phyloP scores from a whole-genome alignment of 228 moss, liverwort and hornwort species.

The Sphagnum magellanicum region DNA sequence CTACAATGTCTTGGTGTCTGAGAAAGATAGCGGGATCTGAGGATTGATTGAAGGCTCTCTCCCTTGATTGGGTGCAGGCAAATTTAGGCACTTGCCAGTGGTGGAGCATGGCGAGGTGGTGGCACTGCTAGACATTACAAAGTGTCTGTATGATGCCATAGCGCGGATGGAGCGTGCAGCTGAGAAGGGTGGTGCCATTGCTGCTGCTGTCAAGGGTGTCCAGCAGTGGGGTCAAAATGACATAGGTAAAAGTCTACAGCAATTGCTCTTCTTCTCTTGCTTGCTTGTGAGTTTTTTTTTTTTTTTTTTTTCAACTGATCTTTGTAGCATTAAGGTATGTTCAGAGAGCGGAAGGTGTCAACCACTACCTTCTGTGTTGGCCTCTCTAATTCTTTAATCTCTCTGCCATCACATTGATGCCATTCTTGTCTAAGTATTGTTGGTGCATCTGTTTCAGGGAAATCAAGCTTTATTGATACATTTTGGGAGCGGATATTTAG shows the following conservation, averaged over 20 bases:
- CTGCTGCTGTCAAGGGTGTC: constrained; percentile 96
- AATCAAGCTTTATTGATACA: constrained; percentile 89
- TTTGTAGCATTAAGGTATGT: no score
- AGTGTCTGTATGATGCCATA: constrained; percentile 98
- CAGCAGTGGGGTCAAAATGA: constrained; percentile 92
- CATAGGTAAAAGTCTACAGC: constrained; percentile 21
- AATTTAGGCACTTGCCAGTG: constrained; percentile 99
- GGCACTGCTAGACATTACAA: constrained; percentile 94
- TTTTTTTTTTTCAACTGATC: no score
- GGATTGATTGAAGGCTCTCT: no score
- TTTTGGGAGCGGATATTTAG: constrained; percentile 98
- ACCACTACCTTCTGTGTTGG: no score
- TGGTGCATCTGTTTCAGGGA: constrained; percentile 20
- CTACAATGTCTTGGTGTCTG: no score
- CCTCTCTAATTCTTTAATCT: no score
- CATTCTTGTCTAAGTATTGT: no score
- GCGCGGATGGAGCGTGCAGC: constrained; percentile 99
- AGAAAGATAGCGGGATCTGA: no score
- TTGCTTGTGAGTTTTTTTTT: no score
- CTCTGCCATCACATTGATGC: no score
- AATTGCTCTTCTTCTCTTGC: no score
- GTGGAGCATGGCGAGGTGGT: constrained; percentile 99
- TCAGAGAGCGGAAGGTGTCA: no score
- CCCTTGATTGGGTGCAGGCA: constrained; percentile 47
- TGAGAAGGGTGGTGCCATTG: constrained; percentile 95